Conservation (phyloP, 805 yeast species). For the Pichia deserticola region DNA sequence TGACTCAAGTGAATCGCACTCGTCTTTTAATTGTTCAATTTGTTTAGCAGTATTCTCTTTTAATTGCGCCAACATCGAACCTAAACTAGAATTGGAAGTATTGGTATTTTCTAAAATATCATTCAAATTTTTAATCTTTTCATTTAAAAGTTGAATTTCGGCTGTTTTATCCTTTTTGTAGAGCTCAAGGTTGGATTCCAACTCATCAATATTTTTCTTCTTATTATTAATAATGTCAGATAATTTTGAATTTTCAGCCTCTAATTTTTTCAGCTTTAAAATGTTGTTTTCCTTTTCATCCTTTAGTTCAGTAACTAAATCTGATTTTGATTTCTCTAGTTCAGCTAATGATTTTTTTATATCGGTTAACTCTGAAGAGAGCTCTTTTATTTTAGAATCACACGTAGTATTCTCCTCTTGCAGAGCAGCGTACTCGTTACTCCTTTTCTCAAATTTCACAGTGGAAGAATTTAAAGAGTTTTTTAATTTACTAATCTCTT, state of each 20-base stretch:
- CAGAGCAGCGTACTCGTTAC: background rate
- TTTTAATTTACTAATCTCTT: background rate
- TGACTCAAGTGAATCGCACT: background rate
- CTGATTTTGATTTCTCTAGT: background rate
- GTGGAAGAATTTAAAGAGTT: background rate
- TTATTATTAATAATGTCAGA: background rate
- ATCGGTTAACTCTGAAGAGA: background rate
- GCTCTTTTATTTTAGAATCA: background rate
- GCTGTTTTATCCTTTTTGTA: background rate
- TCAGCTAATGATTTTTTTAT: background rate
- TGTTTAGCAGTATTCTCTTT: background rate
- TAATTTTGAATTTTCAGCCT: background rate
- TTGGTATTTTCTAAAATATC: background rate
- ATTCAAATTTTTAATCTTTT: background rate
- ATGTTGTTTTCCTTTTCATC: background rate
- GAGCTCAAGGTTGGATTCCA: background rate
- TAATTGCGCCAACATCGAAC: background rate
- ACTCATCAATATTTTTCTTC: background rate
- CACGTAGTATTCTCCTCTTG: background rate
- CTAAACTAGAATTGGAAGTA: slow-evolving; percentile 1
- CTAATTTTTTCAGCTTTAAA: background rate
- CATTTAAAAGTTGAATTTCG: background rate
- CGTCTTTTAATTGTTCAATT: background rate
- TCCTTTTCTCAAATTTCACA: background rate
- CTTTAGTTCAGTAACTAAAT: background rate